phyloP scores from a whole-genome alignment of 371 early-diverging fungal species.

The Chytridiales sp. region DNA sequence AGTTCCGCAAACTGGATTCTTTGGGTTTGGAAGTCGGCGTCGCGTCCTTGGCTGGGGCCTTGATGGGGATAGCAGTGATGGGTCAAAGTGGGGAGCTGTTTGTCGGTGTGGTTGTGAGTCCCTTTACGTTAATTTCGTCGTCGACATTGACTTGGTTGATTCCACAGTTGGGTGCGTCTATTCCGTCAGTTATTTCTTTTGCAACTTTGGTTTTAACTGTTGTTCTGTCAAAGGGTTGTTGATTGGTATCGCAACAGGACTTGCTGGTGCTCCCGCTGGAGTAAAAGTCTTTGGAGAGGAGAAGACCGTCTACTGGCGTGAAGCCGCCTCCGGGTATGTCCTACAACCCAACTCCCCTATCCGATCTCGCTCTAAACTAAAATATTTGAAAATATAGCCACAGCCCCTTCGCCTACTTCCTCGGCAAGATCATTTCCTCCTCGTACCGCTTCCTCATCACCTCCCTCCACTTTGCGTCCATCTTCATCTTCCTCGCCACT shows the following conservation, averaged over 20 bases:
- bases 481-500: conserved; percentile 38
- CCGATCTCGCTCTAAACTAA: neutral
- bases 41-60: conserved; percentile 29
- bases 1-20: conserved; percentile 11
- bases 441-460: conserved; percentile 33
- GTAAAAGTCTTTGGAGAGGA: conserved; percentile 48
- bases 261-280: conserved; percentile 39
- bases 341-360: neutral
- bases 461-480: conserved; percentile 31
- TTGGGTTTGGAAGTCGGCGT: conserved; percentile 35
- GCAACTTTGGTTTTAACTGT: conserved; percentile 21
- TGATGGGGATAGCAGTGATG: conserved; percentile 13
- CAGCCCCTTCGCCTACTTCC: conserved; percentile 21
- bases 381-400: conserved; percentile 21
- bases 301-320: conserved; percentile 40
- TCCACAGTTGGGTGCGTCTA: conserved; percentile 11
- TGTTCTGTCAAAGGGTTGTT: conserved; percentile 32
- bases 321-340: conserved; percentile 34
- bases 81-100: conserved; percentile 24
- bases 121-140: conserved; percentile 25
- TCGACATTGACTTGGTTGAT: conserved; percentile 32
- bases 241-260: conserved; percentile 33
- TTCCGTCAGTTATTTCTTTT: no score
- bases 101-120: conserved; percentile 25
- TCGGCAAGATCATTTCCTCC: conserved; percentile 36